Conservation (phyloP, 2,329 filamentous ascomycete genomes). For the Gaeumannomyces sp. region DNA sequence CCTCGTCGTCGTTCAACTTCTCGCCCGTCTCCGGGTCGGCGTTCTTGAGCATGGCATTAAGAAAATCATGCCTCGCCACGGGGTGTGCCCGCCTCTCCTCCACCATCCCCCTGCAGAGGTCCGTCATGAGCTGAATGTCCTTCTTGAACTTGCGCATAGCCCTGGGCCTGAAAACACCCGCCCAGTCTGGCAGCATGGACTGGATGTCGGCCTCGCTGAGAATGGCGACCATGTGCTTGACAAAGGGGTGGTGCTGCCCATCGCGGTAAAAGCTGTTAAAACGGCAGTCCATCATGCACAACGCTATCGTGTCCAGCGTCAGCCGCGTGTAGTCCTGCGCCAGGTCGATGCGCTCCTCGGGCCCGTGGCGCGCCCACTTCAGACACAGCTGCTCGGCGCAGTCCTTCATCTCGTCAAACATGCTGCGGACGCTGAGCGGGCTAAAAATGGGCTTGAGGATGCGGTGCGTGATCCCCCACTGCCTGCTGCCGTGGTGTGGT, state of each 20-base stretch:
- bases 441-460: conserved; percentile 1
- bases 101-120: conserved; percentile 12
- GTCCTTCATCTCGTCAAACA: conserved; percentile 9
- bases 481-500: not conserved
- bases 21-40: conserved; percentile 19
- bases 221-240: conserved; percentile 40
- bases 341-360: not conserved
- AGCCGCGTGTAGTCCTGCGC: conserved; percentile 60
- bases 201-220: conserved; percentile 5
- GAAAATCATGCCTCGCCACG: conserved; percentile 42
- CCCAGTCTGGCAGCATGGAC: conserved; percentile 28
- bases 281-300: conserved; percentile 65
- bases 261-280: conserved; percentile 72
- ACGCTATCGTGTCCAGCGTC: conserved; percentile 64
- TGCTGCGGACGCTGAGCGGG: conserved; percentile 1
- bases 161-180: not conserved
- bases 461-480: conserved; percentile 1
- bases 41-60: conserved; percentile 40
- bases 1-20: conserved; percentile 18
- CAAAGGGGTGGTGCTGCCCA: conserved; percentile 57
- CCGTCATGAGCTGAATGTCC: conserved; percentile 12
- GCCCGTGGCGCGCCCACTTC: conserved; percentile 7
- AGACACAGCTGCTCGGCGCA: conserved; percentile 3
- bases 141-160: conserved; percentile 11
- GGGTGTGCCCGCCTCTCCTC: conserved; percentile 26